A percentile compares a stretch with the other conserved stretches of the same genome.
Evolutionary conservation across 2,329 filamentous ascomycete genomes (phyloP).

Genomic region (Aspergillus sp.): DNA sequence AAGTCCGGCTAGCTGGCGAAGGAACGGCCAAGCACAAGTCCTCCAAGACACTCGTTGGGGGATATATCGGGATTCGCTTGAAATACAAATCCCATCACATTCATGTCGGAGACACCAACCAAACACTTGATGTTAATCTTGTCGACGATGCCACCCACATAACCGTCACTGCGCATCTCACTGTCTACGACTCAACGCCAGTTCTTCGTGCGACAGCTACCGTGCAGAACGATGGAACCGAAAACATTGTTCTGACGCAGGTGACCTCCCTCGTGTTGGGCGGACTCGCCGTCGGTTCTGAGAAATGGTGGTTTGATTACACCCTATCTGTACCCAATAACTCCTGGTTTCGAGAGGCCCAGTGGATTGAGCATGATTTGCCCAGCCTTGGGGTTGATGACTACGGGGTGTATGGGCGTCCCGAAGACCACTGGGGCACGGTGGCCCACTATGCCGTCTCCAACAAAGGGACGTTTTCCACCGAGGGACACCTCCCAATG

Average conservation of each 20-base stretch:
- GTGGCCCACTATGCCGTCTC: constrained; percentile 21
- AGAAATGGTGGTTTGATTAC: constrained; percentile 25
- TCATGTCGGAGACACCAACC: not conserved
- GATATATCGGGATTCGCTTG: constrained; percentile 22
- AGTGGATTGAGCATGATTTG: constrained; percentile 29
- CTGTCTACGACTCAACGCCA: constrained; percentile 15
- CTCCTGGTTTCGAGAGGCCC: constrained; percentile 35
- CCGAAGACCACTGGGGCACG: constrained; percentile 17
- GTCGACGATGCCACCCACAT: constrained; percentile 16
- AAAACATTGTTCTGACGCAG: constrained; percentile 17
- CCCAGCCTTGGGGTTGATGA: constrained; percentile 30
- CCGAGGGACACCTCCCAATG: constrained; percentile 29
- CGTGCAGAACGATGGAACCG: constrained; percentile 18
- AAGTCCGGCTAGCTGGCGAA: constrained; percentile 24
- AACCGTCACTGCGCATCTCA: constrained; percentile 19
- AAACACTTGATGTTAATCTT: constrained; percentile 17
- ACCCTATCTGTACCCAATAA: constrained; percentile 23
- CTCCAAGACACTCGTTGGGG: constrained; percentile 24
- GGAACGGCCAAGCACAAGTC: constrained; percentile 23
- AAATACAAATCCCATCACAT: constrained; percentile 21
- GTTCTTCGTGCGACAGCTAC: constrained; percentile 21
- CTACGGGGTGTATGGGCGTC: constrained; percentile 19
- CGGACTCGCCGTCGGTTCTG: constrained; percentile 13
- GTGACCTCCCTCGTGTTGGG: constrained; percentile 25
- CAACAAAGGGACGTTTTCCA: constrained; percentile 32